Conservation (phyloP, 805 yeast genomes). For the Candida krabiensis region DNA sequence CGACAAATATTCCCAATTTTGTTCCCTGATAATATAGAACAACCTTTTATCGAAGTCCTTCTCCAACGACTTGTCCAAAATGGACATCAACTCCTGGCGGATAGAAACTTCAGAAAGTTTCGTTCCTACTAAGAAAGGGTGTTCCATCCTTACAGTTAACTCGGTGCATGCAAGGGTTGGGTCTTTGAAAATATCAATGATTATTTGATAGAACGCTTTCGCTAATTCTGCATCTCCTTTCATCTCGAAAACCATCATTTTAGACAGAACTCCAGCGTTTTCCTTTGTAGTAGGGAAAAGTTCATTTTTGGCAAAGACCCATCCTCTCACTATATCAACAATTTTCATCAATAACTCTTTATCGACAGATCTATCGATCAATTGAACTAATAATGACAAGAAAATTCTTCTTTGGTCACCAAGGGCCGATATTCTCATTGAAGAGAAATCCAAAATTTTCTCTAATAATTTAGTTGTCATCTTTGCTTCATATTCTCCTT, state of each 20-base stretch:
- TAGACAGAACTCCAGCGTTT: constrained; percentile 88
- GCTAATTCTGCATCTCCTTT: constrained; percentile 81
- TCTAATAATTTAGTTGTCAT: constrained; percentile 77
- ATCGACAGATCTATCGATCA: constrained; percentile 86
- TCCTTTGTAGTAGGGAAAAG: constrained; percentile 94
- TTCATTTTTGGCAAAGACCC: constrained; percentile 86
- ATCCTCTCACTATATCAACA: constrained; percentile 72
- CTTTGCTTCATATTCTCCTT: constrained; percentile 68
- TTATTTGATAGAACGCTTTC: constrained; percentile 78
- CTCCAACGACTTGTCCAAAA: constrained; percentile 77
- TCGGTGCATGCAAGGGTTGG: constrained; percentile 78
- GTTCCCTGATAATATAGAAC: constrained; percentile 87
- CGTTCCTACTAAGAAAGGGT: constrained; percentile 93
- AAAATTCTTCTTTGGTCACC: constrained; percentile 94
- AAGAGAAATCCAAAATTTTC: constrained; percentile 72
- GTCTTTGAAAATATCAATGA: constrained; percentile 84
- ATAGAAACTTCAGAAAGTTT: constrained; percentile 73
- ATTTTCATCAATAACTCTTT: constrained; percentile 71
- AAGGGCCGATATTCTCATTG: constrained; percentile 77
- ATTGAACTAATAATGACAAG: constrained; percentile 79
- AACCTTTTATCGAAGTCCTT: constrained; percentile 74
- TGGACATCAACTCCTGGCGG: constrained; percentile 74
- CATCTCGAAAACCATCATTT: constrained; percentile 90
- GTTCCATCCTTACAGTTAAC: constrained; percentile 91
- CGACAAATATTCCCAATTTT: constrained; percentile 93